A percentile compares a stretch with the other conserved stretches of the same genome.
Evolutionary conservation across 2,329 filamentous ascomycete species (phyloP).

Genomic region (Colletotrichum nymphaeae): DNA sequence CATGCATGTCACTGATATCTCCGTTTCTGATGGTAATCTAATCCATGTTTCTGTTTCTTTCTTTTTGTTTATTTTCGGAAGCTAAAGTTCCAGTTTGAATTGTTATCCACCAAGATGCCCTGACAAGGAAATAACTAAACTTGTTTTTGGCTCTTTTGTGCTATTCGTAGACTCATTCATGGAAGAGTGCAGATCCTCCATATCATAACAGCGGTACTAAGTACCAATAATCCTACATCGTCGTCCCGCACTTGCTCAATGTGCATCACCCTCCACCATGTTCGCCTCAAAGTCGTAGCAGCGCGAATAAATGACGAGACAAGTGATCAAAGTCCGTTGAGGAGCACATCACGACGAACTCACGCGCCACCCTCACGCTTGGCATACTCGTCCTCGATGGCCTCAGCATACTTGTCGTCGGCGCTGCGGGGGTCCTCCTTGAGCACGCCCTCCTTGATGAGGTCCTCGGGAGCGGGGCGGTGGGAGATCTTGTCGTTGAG

Average conservation of each 20-base stretch:
- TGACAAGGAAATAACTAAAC: neutral
- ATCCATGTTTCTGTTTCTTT: neutral
- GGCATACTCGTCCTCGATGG: constrained; percentile 73
- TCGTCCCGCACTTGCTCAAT: neutral
- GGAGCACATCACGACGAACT: constrained; percentile 29
- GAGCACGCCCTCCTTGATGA: constrained; percentile 85
- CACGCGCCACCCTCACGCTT: constrained; percentile 72
- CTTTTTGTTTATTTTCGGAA: constrained; percentile 12
- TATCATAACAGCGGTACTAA: neutral
- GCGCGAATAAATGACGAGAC: neutral
- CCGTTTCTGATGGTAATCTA: too few relatives aligned
- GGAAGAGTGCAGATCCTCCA: neutral
- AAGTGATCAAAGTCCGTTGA: neutral
- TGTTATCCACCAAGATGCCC: neutral
- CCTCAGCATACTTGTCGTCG: constrained; percentile 68
- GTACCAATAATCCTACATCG: constrained; percentile 2
- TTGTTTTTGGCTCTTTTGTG: neutral
- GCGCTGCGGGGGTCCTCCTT: constrained; percentile 72
- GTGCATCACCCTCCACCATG: neutral
- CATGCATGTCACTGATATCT: neutral
- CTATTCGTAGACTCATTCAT: constrained; percentile 10
- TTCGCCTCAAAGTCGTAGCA: neutral
- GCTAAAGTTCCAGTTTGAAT: neutral
- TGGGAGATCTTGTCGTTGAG: constrained; percentile 88
- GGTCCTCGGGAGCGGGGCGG: constrained; percentile 79